phyloP scores from a whole-genome alignment of 192 early-diverging fungal genomes.

The Gryganskiella cystojenkinii region DNA sequence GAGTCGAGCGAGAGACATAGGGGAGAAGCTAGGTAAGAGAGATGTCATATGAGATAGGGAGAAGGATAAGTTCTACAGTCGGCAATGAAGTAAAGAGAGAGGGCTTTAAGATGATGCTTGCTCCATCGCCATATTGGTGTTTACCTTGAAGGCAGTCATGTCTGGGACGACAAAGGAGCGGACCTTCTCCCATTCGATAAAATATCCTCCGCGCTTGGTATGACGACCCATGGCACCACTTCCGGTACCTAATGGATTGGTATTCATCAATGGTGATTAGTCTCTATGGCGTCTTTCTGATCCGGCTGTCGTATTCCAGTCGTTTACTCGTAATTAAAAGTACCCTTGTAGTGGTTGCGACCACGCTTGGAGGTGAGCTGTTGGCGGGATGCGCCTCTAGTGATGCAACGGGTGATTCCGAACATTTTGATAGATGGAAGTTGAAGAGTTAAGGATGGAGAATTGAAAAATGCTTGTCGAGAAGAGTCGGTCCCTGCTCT shows the following conservation, averaged over 20 bases:
- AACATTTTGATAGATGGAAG: constrained; percentile 55
- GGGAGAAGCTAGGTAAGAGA: constrained; percentile 35
- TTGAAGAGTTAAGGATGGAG: neutral
- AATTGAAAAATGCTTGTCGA: neutral
- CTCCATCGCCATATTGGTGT: neutral
- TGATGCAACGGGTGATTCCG: constrained; percentile 64
- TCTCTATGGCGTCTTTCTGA: no score
- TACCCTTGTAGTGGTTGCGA: constrained; percentile 72
- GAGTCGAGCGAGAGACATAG: constrained; percentile 54
- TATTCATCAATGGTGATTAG: neutral
- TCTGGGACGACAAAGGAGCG: constrained; percentile 72
- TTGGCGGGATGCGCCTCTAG: constrained; percentile 62
- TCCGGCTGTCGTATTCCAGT: no score
- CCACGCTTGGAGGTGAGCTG: constrained; percentile 68
- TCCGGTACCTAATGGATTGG: constrained; percentile 59
- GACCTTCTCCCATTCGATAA: constrained; percentile 67
- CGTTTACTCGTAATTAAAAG: neutral
- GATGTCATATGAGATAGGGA: no score
- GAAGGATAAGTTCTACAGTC: no score
- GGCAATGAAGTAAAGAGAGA: no score
- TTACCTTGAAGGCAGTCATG: constrained; percentile 63
- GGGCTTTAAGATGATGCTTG: no score
- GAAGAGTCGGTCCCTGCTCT: no score
- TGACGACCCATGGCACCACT: constrained; percentile 72
- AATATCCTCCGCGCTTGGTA: constrained; percentile 69